Percentiles rank a stretch among this genome's conserved stretches.
Evolutionary conservation across 495 filamentous ascomycete genomes (phyloP).

Genomic region (Trichocladium uniseriatum): DNA sequence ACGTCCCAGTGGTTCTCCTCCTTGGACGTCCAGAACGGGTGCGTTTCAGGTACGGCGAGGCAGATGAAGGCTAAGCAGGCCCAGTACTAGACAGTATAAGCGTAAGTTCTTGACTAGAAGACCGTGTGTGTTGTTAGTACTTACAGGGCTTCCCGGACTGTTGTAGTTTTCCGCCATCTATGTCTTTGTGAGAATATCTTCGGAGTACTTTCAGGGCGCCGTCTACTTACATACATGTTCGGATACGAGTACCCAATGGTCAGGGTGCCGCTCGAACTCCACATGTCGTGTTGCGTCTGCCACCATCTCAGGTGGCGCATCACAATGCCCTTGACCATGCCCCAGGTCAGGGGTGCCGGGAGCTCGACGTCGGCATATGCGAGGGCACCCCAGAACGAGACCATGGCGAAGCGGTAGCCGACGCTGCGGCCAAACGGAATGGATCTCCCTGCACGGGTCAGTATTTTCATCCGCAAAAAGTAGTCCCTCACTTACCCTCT

Average conservation of each 20-base stretch:
- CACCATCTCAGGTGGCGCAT: constrained; percentile 70
- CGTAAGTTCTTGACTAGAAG: background rate
- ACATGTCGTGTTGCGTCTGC: constrained; percentile 63
- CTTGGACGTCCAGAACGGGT: constrained; percentile 64
- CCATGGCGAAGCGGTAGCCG: constrained; percentile 75
- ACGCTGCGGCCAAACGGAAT: constrained; percentile 70
- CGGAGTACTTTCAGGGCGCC: background rate
- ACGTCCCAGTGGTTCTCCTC: constrained; percentile 52
- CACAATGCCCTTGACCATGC: constrained; percentile 66
- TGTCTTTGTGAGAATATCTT: background rate
- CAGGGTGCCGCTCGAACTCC: constrained; percentile 60
- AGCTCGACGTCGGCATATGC: constrained; percentile 66
- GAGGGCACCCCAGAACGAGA: constrained; percentile 68
- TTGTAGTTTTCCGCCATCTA: constrained; percentile 70
- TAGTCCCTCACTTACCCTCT: constrained; percentile 34
- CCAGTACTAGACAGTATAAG: constrained; percentile 50
- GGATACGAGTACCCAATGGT: constrained; percentile 71
- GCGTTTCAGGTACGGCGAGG: constrained; percentile 53
- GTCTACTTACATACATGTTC: constrained; percentile 55
- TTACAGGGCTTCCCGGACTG: constrained; percentile 49
- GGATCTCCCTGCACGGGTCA: constrained; percentile 36
- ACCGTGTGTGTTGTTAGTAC: background rate
- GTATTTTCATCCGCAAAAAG: background rate
- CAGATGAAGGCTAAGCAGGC: constrained; percentile 68
- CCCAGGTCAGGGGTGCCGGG: constrained; percentile 61